Base-by-base conservation (phyloP, 148 eudicot genomes). In the Chenopodium suecicum region DNA sequence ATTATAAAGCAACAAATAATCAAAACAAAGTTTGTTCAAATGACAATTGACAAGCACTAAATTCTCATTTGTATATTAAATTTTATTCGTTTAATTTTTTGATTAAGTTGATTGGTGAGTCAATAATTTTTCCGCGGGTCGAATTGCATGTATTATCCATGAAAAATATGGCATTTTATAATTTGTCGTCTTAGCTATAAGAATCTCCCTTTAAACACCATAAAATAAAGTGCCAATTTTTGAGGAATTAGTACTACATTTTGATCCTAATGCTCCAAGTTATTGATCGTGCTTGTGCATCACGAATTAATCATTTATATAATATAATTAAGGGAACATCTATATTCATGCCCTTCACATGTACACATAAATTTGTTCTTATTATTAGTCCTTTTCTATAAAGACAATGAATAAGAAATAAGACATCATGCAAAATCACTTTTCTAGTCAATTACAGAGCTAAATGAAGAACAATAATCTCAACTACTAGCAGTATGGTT, bases 141-240 rank as follows among this genome's bases (percentile, higher is more conserved):
- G 37, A 34, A 52, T 41, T 70, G 74, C 41, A 69, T 20, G 41
- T 54, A 79, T 54, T 20, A 31, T 19, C 11, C 50, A 54, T 54
- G n/a, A 25, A 29, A 46, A 78, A 46, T 22, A 67, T 78, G 44
- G 46, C 56, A 27, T 66, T 78, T 29, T 62, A 64, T 47, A 4
- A 46, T 78, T 67, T 78, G 81, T 78, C 74, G 74, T 78, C 27
- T 47, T 68, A 78, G 74, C 67, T 29, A 68, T 19, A 68, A 48
- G 64, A 78, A 78, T 68, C 58, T 78, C 70, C 23, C 60, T 48
- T 27, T 48, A 25, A 68, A 31, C 12, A 29, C 48, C 23, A 48
- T 11, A 27, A 56, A 52, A 41, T 41, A 41, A 56, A 25, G 23
- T 65, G 74, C 74, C 48, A 67, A 78, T 44, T 78, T 27, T 25